These are phyloP conservation scores for Colletotrichum noveboracense DNA, from an alignment of 2,329 filamentous ascomycete genomes.

Conservation along the genomic window DNA sequence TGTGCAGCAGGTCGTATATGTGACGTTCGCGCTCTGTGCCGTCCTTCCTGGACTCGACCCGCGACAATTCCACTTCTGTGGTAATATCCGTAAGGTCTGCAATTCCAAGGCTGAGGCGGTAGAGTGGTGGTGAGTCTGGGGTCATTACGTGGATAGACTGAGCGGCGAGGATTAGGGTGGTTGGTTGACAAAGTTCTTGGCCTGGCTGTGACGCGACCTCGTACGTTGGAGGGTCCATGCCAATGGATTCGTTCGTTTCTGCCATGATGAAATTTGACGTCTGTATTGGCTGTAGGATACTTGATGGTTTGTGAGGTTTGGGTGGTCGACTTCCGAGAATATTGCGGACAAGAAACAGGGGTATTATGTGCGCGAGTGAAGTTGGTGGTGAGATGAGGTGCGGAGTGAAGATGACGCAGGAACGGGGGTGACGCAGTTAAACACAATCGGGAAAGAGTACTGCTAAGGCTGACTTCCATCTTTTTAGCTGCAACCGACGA, in stretches of 20 bases:
- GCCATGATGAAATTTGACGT: not conserved
- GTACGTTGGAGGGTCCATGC: not conserved
- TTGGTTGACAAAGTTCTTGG: not conserved
- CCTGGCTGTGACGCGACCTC: not conserved
- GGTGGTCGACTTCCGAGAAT: not conserved
- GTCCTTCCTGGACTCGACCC: not conserved
- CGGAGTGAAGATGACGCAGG: not conserved
- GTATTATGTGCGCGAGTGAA: not conserved
- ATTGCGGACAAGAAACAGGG: not conserved
- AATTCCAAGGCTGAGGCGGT: not conserved
- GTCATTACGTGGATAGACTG: conserved; percentile 3
- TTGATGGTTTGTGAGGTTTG: not conserved
- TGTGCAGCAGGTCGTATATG: not conserved
- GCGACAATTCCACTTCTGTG: not conserved
- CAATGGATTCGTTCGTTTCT: not conserved
- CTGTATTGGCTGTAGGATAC: not conserved
- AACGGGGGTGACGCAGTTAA: not conserved
- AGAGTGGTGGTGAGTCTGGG: not conserved
- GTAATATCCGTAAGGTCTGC: not conserved
- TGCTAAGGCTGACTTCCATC: not conserved
- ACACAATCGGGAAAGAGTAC: not conserved
- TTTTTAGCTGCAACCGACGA: not conserved
- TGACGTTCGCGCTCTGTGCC: not conserved
- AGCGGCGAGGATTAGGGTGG: not conserved
- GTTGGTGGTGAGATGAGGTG: not conserved